These are phyloP conservation scores for Parathielavia hyrcaniae DNA, from an alignment of 495 filamentous ascomycete species.

Conservation along the genomic window DNA sequence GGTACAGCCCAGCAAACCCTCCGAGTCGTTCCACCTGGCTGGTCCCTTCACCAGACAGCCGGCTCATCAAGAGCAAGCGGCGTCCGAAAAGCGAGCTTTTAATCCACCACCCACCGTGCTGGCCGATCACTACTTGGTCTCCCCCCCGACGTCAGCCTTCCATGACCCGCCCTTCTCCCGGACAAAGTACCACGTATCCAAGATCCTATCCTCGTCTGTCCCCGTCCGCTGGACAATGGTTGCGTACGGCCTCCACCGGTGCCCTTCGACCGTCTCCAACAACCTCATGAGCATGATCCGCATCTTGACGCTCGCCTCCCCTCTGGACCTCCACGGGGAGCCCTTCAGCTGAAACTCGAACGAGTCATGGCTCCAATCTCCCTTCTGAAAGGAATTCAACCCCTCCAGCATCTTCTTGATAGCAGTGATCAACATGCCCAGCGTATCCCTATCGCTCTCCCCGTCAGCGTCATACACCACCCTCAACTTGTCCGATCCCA, in stretches of 20 bases:
- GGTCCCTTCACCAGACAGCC: too few relatives aligned
- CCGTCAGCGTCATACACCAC: slow-evolving; percentile 17
- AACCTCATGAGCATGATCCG: slow-evolving; percentile 18
- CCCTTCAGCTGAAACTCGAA: slow-evolving; percentile 21
- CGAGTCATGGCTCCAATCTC: slow-evolving; percentile 17
- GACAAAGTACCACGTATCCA: slow-evolving; percentile 22
- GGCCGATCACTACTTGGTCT: background rate
- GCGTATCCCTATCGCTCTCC: slow-evolving; percentile 3
- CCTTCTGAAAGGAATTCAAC: slow-evolving; percentile 12
- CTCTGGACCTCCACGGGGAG: slow-evolving; percentile 14
- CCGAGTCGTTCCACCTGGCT: too few relatives aligned
- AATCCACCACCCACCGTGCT: background rate
- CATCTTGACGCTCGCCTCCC: slow-evolving; percentile 12
- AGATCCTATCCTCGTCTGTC: slow-evolving; percentile 18
- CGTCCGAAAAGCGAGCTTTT: too few relatives aligned
- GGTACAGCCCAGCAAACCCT: too few relatives aligned
- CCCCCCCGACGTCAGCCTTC: background rate
- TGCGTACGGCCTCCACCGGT: slow-evolving; percentile 17
- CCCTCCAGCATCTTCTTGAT: slow-evolving; percentile 12
- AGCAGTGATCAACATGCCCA: slow-evolving; percentile 10
- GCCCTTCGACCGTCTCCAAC: slow-evolving; percentile 16
- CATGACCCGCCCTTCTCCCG: background rate
- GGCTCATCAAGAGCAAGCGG: background rate
- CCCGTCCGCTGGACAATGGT: slow-evolving; percentile 19
- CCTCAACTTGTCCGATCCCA: slow-evolving; percentile 10